Percentiles rank a stretch among this genome's conserved stretches.
Evolutionary conservation across 2,329 filamentous ascomycete species (phyloP).

Genomic region (Aspergillus caelatus): DNA sequence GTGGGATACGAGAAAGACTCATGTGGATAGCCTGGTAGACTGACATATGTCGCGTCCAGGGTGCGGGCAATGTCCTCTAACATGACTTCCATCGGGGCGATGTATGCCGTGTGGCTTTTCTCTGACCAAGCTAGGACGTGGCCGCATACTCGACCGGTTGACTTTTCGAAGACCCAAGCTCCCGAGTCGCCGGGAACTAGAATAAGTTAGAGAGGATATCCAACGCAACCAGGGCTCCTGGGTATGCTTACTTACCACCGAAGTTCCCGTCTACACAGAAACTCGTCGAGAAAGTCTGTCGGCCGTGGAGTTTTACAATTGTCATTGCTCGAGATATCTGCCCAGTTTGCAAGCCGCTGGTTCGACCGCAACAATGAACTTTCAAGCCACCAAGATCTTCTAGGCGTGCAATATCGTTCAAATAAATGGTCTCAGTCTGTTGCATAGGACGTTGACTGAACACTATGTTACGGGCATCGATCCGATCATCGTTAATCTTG

Average conservation of each 20-base stretch:
- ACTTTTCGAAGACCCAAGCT: slow-evolving; percentile 86
- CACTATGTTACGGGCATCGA: slow-evolving; percentile 73
- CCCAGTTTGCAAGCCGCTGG: slow-evolving; percentile 79
- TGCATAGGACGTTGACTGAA: slow-evolving; percentile 44
- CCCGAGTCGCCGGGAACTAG: slow-evolving; percentile 84
- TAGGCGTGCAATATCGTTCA: slow-evolving; percentile 60
- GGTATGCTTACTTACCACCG: slow-evolving; percentile 48
- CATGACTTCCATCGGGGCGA: slow-evolving; percentile 91
- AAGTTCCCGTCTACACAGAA: slow-evolving; percentile 65
- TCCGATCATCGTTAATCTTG: slow-evolving; percentile 71
- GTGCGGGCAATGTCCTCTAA: slow-evolving; percentile 82
- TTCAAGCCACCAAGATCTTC: slow-evolving; percentile 69
- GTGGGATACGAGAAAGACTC: slow-evolving; percentile 29
- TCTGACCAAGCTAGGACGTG: slow-evolving; percentile 89
- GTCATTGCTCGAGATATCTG: slow-evolving; percentile 76
- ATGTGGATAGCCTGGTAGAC: slow-evolving; percentile 61
- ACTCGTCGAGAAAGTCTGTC: slow-evolving; percentile 75
- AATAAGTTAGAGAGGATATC: slow-evolving; percentile 8
- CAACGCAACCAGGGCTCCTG: slow-evolving; percentile 1
- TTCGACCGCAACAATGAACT: slow-evolving; percentile 87
- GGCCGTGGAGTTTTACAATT: slow-evolving; percentile 84
- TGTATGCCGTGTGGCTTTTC: slow-evolving; percentile 80
- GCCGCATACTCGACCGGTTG: slow-evolving; percentile 78
- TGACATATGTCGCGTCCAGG: slow-evolving; percentile 70
- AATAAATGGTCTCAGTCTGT: slow-evolving; percentile 44